Evolutionary conservation across 2,329 filamentous ascomycete genomes (phyloP), one percentile per base, ranked within the genome.

Genomic region (Phialocephala subalpina): DNA sequence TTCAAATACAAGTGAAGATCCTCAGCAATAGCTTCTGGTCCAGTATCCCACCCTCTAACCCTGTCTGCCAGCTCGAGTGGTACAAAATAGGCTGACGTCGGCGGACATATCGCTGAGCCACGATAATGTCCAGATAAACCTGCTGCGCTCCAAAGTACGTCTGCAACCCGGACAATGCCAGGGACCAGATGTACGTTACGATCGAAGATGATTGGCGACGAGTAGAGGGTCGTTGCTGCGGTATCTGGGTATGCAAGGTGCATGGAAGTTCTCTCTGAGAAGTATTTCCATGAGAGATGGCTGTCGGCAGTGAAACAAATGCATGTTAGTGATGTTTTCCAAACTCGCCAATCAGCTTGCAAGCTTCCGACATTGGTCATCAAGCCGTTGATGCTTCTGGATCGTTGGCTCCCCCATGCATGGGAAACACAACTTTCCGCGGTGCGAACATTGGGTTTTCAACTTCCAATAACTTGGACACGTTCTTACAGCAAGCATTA

Each of bases 1-100:
- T 92, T 92, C 68, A 92, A 82, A 74, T 91, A 91, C 90, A 92
- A 92, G 80, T 93, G 90, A 73, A 92, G 78, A 74, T 92, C 90
- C 77, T 93, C 90, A 52, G 90, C 90, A 71, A 93, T 92, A 22
- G 90, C 89, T 67, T 91, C 90, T 1, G 87, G 83, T 60, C 87
- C 89, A 61, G 86, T 86, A 74, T 92, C 90, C 90, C 90, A 93
- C 29, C 90, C 90, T 11, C 89, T 88, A 36, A 92, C 90, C 35
- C 86, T 83, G 72, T 92, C 89, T 47, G 90, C 85, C 22, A 93
- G 79, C 56, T 86, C 83, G 49, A 93, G 83, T 1, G 90, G 87
- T 0, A 92, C 77, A 7, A 90, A 92, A 74, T 92, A 93, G 35
- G 92, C 90, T 0, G 90, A 92, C 0, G 90, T 92, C 1, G 90